Evolutionary conservation across 495 filamentous ascomycete genomes (phyloP).

Genomic region (Xylaria acuta): DNA sequence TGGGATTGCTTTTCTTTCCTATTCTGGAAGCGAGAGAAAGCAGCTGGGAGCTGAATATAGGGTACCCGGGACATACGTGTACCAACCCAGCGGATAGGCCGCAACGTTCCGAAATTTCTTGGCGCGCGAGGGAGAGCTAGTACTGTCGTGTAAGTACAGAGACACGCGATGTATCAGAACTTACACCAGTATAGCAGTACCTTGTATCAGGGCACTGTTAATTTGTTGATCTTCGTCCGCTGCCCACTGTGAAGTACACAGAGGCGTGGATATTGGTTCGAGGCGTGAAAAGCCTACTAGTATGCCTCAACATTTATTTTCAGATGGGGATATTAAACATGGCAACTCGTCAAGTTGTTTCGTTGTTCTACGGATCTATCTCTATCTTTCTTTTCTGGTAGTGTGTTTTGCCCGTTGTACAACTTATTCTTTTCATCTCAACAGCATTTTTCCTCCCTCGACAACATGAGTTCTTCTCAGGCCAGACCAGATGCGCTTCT

Average conservation of each 20-base stretch:
- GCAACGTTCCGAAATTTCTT: conserved; percentile 1
- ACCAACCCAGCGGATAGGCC: conserved; percentile 1
- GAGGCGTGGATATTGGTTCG: neutral
- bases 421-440: neutral
- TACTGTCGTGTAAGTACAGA: neutral
- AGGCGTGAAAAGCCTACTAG: neutral
- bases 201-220: neutral
- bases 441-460: too few species aligned
- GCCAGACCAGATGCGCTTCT: neutral
- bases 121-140: neutral
- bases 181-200: neutral
- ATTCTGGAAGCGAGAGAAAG: neutral
- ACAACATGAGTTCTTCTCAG: neutral
- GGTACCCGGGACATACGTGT: neutral
- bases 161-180: neutral
- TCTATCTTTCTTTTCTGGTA: neutral
- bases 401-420: neutral
- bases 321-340: neutral
- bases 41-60: conserved; percentile 6
- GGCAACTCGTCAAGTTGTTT: neutral
- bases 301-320: neutral
- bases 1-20: neutral
- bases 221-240: neutral
- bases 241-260: neutral
- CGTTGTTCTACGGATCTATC: neutral